Conservation (phyloP, 768 basidiomycete species). For the Boletus pseudopeckii region DNA sequence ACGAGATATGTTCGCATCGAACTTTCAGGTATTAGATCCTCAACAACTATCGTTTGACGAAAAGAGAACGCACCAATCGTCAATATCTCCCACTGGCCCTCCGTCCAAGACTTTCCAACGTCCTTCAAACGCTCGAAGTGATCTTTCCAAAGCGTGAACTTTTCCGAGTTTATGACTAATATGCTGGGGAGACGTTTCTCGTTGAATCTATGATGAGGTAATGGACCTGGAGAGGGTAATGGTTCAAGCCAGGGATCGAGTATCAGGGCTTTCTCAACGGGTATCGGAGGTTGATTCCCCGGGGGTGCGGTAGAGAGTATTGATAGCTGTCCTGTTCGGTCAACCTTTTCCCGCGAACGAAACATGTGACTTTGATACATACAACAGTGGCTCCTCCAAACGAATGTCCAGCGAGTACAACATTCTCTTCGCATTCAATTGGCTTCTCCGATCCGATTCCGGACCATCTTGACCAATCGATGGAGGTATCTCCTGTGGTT, state of each 20-base stretch:
- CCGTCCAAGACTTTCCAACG: conserved; percentile 55
- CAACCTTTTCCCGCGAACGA: background rate
- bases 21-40: conserved; percentile 11
- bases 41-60: background rate
- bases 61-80: conserved; percentile 43
- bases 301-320: conserved; percentile 51
- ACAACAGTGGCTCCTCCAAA: conserved; percentile 58
- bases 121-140: conserved; percentile 62
- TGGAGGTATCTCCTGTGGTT: conserved; percentile 34
- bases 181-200: conserved; percentile 35
- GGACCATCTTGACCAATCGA: conserved; percentile 44
- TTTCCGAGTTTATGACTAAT: conserved; percentile 73
- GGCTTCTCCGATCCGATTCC: conserved; percentile 17
- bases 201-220: conserved; percentile 15
- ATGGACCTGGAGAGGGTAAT: conserved; percentile 54
- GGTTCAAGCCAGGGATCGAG: conserved; percentile 89
- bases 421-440: conserved; percentile 32
- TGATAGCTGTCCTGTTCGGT: conserved; percentile 41
- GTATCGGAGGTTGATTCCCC: conserved; percentile 41
- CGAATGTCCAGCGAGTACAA: conserved; percentile 50
- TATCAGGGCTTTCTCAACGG: conserved; percentile 54
- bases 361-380: conserved; percentile 16
- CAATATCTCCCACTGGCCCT: conserved; percentile 39
- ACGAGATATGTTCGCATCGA: conserved; percentile 24
- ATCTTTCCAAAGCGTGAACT: conserved; percentile 74